Percentiles rank a stretch among this genome's conserved stretches.
Conservation (phyloP, 768 basidiomycete species). For the Phanerochaete carnosa region DNA sequence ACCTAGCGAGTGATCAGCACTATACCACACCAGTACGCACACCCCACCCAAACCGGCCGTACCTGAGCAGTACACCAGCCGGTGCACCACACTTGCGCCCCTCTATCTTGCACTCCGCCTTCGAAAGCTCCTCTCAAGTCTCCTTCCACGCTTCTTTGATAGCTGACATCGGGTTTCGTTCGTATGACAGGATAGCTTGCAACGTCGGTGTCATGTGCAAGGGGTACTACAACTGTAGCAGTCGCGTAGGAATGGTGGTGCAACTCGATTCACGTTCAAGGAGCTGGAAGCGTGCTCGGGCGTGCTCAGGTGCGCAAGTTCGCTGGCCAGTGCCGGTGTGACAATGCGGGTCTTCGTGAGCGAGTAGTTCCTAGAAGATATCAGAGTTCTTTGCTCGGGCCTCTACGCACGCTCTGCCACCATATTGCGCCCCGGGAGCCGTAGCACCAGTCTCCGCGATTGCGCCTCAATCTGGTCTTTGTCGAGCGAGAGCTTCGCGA, state of each 20-base stretch:
- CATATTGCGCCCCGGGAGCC: conserved; percentile 60
- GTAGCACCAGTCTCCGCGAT: conserved; percentile 77
- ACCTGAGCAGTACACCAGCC: conserved; percentile 83
- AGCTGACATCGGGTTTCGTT: conserved; percentile 90
- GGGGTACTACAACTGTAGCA: too few relatives aligned
- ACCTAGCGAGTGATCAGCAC: conserved; percentile 48
- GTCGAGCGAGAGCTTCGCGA: conserved; percentile 87
- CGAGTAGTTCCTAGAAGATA: conserved; percentile 67
- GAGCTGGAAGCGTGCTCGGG: conserved; percentile 83
- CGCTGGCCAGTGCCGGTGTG: conserved; percentile 78
- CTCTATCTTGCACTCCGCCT: conserved; percentile 56
- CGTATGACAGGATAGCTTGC: conserved; percentile 90
- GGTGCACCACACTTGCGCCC: conserved; percentile 64
- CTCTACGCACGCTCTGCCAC: conserved; percentile 66
- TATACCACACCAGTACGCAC: conserved; percentile 20
- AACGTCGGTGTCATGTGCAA: conserved; percentile 88
- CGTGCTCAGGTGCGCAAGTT: conserved; percentile 81
- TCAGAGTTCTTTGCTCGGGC: neutral
- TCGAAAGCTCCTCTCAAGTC: conserved; percentile 84
- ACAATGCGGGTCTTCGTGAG: conserved; percentile 94
- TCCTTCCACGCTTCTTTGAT: conserved; percentile 87
- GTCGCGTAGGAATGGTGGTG: too few relatives aligned
- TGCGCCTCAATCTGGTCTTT: conserved; percentile 95
- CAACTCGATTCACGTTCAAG: too few relatives aligned
- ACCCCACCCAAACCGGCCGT: conserved; percentile 94